Evolutionary conservation across 2,329 filamentous ascomycete species (phyloP), one percentile per base, ranked within the genome.

Genomic region (Nemania diffusa): DNA sequence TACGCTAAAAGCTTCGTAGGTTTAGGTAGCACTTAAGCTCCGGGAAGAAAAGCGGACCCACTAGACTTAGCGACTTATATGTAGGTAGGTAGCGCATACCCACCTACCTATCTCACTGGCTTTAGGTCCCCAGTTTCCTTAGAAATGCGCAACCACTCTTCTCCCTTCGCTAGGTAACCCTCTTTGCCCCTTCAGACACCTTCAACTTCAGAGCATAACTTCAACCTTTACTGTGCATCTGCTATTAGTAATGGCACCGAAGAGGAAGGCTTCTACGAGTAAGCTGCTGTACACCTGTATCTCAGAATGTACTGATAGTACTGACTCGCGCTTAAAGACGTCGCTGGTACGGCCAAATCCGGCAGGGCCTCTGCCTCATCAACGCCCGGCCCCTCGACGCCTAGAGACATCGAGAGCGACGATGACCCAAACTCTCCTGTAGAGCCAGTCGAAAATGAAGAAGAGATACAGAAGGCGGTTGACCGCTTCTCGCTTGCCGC

Each of bases 211-310:
- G 51, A 61, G 57, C 56, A 64, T 53, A 52, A 15, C 32, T n/a
- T n/a, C n/a, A n/a, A 34, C 32, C 11, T 37, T 32, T 22, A 26
- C 55, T 24, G 60, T 32, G 50, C 44, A 26, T 46, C 29, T 55
- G 53, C 57, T 52, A 8, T 55, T 65, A 69, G 69, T 62, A 65
- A 93, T 93, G 91, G 87, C 91, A 70, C 83, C 85, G 20, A 93
- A 93, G 81, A 86, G 91, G 76, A 93, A 93, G 82, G 90, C 90
- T 68, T 74, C 82, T 72, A 81, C 83, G 60, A 83, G 83, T 84
- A 82, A 79, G 79, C 72, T 73, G 26, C 50, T 26, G 9, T 27
- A 48, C 60, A 46, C 42, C 11, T 52, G 15, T 46, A 48, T 51
- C 37, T 53, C 4, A 29, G 29, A 60, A 42, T 52, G n/a, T 69